Percentiles rank a stretch among this genome's conserved stretches.
phyloP scores from a whole-genome alignment of 441 rosid genomes.

The Metrosideros polymorpha region DNA sequence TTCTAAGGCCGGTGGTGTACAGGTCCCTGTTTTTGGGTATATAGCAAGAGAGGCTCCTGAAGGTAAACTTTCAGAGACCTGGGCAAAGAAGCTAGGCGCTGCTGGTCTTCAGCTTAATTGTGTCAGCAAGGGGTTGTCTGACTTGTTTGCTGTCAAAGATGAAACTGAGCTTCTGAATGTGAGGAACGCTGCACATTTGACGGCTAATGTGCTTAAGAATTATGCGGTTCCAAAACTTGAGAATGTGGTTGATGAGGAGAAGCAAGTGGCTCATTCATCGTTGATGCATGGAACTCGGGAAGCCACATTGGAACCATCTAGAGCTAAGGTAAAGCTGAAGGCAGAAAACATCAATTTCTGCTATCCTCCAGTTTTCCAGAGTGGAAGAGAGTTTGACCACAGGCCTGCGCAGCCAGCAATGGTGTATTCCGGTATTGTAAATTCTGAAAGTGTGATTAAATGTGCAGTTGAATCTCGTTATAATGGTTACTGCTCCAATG shows the following conservation, averaged over 20 bases:
- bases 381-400: constrained; percentile 81
- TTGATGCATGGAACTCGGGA: constrained; percentile 76
- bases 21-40: constrained; percentile 46
- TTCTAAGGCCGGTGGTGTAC: constrained; percentile 19
- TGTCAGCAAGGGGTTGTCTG: constrained; percentile 61
- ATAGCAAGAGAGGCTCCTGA: constrained; percentile 69
- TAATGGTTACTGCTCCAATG: constrained; percentile 74
- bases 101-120: constrained; percentile 42
- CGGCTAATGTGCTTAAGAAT: constrained; percentile 58
- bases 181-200: constrained; percentile 69
- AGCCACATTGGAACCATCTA: constrained; percentile 64
- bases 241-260: constrained; percentile 76
- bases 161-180: constrained; percentile 40
- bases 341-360: constrained; percentile 82
- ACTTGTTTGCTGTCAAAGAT: constrained; percentile 71
- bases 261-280: constrained; percentile 58
- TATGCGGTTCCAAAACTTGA: constrained; percentile 77
- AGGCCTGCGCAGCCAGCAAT: constrained; percentile 75
- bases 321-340: constrained; percentile 59
- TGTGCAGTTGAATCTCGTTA: constrained; percentile 76
- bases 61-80: constrained; percentile 65
- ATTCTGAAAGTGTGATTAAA: constrained; percentile 54
- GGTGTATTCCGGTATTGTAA: constrained; percentile 62
- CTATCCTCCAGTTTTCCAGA: constrained; percentile 86
- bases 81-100: constrained; percentile 46